Percentiles rank a stretch among this genome's conserved stretches.
These are phyloP conservation scores for Globisporangium abappressorium DNA, from an alignment of 352 stramenopile species.

Conservation along the genomic window DNA sequence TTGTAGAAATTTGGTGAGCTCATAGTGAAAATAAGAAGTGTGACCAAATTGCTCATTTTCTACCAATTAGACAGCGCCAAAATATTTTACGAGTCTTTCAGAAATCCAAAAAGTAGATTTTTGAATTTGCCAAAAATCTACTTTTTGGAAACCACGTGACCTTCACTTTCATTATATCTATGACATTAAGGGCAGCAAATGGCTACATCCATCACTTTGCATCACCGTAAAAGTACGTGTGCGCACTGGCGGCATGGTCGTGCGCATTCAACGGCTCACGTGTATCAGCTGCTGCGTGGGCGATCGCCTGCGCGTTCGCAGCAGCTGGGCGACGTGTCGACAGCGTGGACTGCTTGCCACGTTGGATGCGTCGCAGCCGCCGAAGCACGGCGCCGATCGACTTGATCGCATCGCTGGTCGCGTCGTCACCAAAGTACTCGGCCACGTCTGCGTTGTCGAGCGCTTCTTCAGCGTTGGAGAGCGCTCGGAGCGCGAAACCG, in stretches of 20 bases:
- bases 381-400: slow-evolving; percentile 27
- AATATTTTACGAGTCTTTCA: background rate
- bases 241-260: slow-evolving; percentile 14
- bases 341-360: slow-evolving; percentile 39
- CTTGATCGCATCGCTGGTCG: slow-evolving; percentile 21
- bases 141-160: too few relatives aligned
- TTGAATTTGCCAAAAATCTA: too few relatives aligned
- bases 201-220: background rate
- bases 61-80: background rate
- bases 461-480: slow-evolving; percentile 36
- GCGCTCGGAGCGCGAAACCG: slow-evolving; percentile 26
- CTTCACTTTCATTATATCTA: too few relatives aligned
- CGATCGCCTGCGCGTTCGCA: background rate
- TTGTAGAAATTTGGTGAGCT: too few relatives aligned
- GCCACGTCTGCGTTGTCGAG: slow-evolving; percentile 35
- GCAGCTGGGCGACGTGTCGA: background rate
- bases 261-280: background rate
- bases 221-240: slow-evolving; percentile 38
- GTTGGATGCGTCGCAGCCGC: slow-evolving; percentile 32
- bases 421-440: slow-evolving; percentile 33
- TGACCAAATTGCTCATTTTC: background rate
- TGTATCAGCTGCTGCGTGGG: background rate
- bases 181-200: background rate
- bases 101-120: too few relatives aligned
- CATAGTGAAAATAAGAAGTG: background rate